Conservation (phyloP, 2,329 filamentous ascomycete species). For the Fusarium concolor region DNA sequence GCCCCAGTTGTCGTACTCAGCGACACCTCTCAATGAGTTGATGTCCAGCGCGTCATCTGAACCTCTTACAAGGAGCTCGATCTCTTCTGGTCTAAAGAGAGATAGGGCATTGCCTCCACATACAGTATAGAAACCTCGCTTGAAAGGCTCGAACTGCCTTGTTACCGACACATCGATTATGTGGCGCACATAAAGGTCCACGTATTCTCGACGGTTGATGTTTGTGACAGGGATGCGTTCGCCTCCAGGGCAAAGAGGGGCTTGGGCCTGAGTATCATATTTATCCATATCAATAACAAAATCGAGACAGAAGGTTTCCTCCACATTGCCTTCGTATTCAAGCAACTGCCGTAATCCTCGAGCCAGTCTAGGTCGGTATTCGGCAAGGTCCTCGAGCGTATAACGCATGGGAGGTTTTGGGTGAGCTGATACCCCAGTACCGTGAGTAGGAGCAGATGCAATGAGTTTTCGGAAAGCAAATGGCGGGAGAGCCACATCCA, state of each 20-base stretch:
- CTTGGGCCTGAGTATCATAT: constrained; percentile 74
- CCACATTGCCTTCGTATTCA: constrained; percentile 86
- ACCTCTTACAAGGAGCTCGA: constrained; percentile 86
- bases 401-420: constrained; percentile 75
- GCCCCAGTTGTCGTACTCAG: constrained; percentile 85
- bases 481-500: constrained; percentile 87
- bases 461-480: constrained; percentile 92
- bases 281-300: constrained; percentile 82
- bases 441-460: constrained; percentile 75
- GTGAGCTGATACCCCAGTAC: constrained; percentile 65
- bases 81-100: constrained; percentile 90
- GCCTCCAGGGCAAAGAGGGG: constrained; percentile 80
- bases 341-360: constrained; percentile 80
- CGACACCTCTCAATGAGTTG: constrained; percentile 77
- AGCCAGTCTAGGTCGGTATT: constrained; percentile 82
- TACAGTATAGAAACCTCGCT: constrained; percentile 91
- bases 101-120: constrained; percentile 89
- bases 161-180: constrained; percentile 81
- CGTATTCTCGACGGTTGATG: constrained; percentile 84
- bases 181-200: constrained; percentile 85
- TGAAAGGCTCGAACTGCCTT: constrained; percentile 92
- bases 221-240: constrained; percentile 84
- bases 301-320: constrained; percentile 81
- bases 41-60: constrained; percentile 88
- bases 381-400: constrained; percentile 83